These are phyloP conservation scores for Boletus sp. DNA, from an alignment of 768 basidiomycete genomes.

Conservation along the genomic window DNA sequence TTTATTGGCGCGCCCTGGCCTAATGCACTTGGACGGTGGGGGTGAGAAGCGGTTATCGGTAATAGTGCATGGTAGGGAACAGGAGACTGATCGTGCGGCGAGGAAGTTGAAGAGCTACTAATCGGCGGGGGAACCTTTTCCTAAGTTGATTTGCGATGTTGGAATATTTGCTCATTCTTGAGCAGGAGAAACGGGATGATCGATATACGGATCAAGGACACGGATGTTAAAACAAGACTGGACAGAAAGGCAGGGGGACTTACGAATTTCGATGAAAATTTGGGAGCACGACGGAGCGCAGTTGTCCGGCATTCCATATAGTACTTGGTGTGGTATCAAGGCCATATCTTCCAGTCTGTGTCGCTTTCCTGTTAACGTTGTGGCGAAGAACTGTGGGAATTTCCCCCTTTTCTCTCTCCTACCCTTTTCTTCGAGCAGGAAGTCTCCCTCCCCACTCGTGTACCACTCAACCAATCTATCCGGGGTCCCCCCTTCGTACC, in stretches of 20 bases:
- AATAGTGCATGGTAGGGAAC: constrained; percentile 50
- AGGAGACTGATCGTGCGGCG: constrained; percentile 77
- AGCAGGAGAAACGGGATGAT: constrained; percentile 8
- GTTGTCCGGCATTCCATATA: no score
- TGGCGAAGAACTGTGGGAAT: no score
- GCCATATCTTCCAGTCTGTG: no score
- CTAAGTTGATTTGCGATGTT: constrained; percentile 85
- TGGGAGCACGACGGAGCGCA: no score
- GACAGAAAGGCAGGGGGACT: constrained; percentile 28
- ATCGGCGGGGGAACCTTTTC: constrained; percentile 76
- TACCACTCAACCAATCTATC: no score
- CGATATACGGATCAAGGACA: neutral
- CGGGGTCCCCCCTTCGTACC: no score
- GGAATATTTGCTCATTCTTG: constrained; percentile 92
- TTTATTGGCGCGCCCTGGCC: constrained; percentile 69
- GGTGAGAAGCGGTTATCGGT: constrained; percentile 57
- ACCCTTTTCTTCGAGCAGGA: no score
- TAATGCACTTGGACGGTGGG: constrained; percentile 75
- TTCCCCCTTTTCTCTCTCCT: no score
- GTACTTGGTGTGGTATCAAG: no score
- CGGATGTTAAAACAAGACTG: neutral
- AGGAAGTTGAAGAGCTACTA: constrained; percentile 44
- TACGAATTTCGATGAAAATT: constrained; percentile 40
- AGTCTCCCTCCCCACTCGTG: no score
- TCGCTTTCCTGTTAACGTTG: no score